Evolutionary conservation across 2,329 filamentous ascomycete genomes (phyloP).

Genomic region (Sclerotinia trifoliorum): DNA sequence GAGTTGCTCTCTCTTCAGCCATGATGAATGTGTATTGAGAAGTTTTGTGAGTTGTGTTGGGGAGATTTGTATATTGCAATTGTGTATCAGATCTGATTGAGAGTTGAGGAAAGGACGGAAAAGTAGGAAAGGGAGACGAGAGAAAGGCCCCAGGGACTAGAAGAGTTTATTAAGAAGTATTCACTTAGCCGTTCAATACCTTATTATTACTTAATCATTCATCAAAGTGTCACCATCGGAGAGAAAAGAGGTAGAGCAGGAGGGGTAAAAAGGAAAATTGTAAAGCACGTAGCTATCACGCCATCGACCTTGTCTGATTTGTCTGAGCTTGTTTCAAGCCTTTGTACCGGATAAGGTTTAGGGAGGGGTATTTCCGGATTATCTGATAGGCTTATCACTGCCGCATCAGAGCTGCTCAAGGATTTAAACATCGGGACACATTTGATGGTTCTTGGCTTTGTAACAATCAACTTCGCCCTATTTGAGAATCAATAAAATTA

Average conservation of each 20-base stretch:
- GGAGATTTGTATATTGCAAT: not conserved
- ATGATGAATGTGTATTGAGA: conserved; percentile 22
- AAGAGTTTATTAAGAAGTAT: conserved; percentile 1
- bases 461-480: not conserved
- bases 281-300: conserved; percentile 19
- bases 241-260: not conserved
- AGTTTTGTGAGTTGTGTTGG: not conserved
- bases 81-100: not conserved
- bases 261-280: conserved; percentile 14
- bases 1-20: conserved; percentile 27
- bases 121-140: not conserved
- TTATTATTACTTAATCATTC: conserved; percentile 18
- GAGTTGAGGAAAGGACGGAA: not conserved
- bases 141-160: not conserved
- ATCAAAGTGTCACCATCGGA: conserved; percentile 18
- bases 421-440: too few species aligned
- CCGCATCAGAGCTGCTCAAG: not conserved
- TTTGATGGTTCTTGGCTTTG: not conserved
- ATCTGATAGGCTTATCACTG: conserved; percentile 1
- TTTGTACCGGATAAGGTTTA: conserved; percentile 17
- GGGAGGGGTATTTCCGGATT: conserved; percentile 16
- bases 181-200: not conserved
- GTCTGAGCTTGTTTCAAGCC: conserved; percentile 5
- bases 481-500: not conserved
- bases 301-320: conserved; percentile 14